Evolutionary conservation across 805 yeast genomes (phyloP), one percentile per base, ranked within the genome.

Genomic region (Alloascoidea africana): DNA sequence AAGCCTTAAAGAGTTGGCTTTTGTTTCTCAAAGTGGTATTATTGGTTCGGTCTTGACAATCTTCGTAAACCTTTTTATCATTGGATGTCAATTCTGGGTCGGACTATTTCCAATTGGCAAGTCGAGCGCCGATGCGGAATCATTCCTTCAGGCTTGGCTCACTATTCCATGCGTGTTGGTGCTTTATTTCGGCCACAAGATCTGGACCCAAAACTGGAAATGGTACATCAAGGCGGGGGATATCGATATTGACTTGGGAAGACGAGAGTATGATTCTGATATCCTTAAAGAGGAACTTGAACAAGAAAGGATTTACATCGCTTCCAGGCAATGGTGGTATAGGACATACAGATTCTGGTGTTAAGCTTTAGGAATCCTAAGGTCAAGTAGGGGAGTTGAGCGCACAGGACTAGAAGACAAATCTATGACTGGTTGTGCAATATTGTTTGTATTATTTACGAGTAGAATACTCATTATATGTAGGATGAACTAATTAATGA

Each of bases 61-160:
- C n/a, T 38, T 56, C 11, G 56, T 81, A 50, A 73, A 72, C 52
- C 17, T 68, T 14, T 49, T 75, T 33, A 72, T 81, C 44, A 59
- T 82, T 41, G 56, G 66, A 39, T 76, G 81, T 14, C 84, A 81
- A 58, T 77, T 81, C 63, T 81, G 84, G 80, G 65, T 75, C 39
- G 83, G 86, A 8, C 54, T 77, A 32, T 78, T 61, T 62, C 91
- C 91, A 40, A 49, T 75, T 35, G 73, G 73, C 8, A 62, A n/a
- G n/a, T n/a, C n/a, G n/a, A n/a, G n/a, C n/a, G n/a, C n/a, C n/a
- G n/a, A n/a, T 51, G 81, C 83, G 5, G 48, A 56, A 32, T 57
- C 47, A 34, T 83, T 83, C 65, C 83, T 83, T 63, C 60, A 67
- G 51, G 60, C 71, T 17, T 82, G 76, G 55, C 60, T 83, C 47